A percentile compares a stretch with the other conserved stretches of the same genome.
Evolutionary conservation across 441 rosid genomes (phyloP).

Genomic region (Iberis amara): DNA sequence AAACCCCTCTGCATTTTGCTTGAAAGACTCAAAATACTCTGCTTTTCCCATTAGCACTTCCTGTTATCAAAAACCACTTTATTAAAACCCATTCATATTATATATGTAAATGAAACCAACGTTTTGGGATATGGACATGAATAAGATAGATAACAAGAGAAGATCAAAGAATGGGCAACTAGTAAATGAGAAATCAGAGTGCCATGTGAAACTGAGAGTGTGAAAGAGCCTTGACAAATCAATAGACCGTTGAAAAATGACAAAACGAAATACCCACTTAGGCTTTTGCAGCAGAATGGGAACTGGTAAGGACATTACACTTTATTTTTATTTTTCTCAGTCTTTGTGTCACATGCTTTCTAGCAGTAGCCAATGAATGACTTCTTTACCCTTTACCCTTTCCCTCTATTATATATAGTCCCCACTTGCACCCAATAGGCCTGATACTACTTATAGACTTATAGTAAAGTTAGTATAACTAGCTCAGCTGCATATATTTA

Average conservation of each 20-base stretch:
- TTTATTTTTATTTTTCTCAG: constrained; percentile 20
- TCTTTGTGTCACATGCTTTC: constrained; percentile 32
- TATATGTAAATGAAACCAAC: not conserved
- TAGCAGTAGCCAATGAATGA: constrained; percentile 27
- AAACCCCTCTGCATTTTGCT: constrained; percentile 79
- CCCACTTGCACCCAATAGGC: constrained; percentile 27
- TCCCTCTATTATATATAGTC: too few relatives aligned
- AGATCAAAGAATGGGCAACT: constrained; percentile 12
- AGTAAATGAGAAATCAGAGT: constrained; percentile 1
- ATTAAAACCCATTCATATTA: constrained; percentile 1
- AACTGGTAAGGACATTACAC: constrained; percentile 28
- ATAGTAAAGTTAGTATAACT: too few relatives aligned
- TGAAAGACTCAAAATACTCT: constrained; percentile 70
- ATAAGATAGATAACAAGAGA: not conserved
- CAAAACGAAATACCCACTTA: constrained; percentile 26
- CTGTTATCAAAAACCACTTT: constrained; percentile 36
- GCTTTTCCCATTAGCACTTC: constrained; percentile 95
- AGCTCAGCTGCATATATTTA: too few relatives aligned
- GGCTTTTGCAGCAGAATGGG: constrained; percentile 30
- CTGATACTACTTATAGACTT: constrained; percentile 1
- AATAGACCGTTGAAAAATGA: constrained; percentile 29
- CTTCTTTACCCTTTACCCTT: constrained; percentile 22
- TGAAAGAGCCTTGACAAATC: constrained; percentile 20
- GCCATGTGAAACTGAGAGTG: constrained; percentile 26
- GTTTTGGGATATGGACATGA: constrained; percentile 1